Evolutionary conservation across 2,329 filamentous ascomycete species (phyloP), one percentile per base, ranked within the genome.

Genomic region (Paecilomyces variotii): DNA sequence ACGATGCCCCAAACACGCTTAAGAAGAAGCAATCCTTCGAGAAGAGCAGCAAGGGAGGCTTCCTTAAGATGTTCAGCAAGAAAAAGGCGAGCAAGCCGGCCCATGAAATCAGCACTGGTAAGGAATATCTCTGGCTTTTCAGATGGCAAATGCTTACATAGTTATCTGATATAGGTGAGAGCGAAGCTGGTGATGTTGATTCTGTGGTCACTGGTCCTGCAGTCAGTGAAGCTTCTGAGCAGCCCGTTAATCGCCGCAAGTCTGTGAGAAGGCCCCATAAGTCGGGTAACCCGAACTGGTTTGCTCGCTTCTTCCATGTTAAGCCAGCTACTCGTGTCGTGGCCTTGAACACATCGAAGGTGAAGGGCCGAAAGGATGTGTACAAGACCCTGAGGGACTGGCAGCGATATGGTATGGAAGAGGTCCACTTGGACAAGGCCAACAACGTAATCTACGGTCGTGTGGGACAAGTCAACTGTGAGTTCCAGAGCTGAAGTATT

Each of bases 251-350:
- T 53, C 64, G 52, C 26, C 63, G 24, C 7, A 65, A 59, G 10
- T 45, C 58, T 34, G 66, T 55, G 59, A 66, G 52, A 24, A 27
- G 67, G 35, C 63, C 63, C 57, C 66, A 14, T 74, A 66, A 64
- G 74, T 60, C 71, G 60, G 72, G 73, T 30, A 87, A 86, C 69
- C 87, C 91, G 68, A 96, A 88, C 65, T 97, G 93, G 92, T 83
- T 97, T 56, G 88, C 90, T 30, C 88, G 90, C 14, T 84, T 97
- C 53, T 90, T 97, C 77, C 86, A 91, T 57, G 87, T 97, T 69
- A 96, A 94, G 71, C 93, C 93, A 1, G 89, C 87, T 0, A 87
- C 80, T 14, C 84, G 85, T 62, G 82, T 89, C 28, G 74, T 97
- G 14, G 94, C 91, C 71, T 87, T 97, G 71, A 82, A 81, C 2